phyloP scores from a whole-genome alignment of 306 rosid genomes.

The Prunus davidiana region DNA sequence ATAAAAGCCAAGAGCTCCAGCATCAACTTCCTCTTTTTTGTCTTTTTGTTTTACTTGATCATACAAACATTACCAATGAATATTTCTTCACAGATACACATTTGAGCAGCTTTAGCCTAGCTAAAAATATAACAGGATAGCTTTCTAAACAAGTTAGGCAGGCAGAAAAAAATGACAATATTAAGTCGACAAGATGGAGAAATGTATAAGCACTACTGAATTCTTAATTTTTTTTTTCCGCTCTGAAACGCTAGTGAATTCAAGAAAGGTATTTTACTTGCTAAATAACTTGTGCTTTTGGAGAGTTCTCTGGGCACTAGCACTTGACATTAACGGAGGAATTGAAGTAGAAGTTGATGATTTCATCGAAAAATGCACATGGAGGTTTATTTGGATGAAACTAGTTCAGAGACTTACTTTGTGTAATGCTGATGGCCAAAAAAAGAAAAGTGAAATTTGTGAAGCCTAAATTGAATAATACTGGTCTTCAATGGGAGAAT shows the following conservation, averaged over 20 bases:
- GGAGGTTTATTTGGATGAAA: neutral
- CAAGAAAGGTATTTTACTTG: neutral
- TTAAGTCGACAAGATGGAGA: neutral
- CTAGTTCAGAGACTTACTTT: neutral
- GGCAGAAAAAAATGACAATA: neutral
- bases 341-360: neutral
- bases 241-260: neutral
- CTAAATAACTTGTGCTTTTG: neutral
- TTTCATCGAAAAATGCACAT: neutral
- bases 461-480: neutral
- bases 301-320: neutral
- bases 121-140: too few relatives aligned
- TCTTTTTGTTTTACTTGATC: too few relatives aligned
- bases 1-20: too few relatives aligned
- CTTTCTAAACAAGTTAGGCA: too few relatives aligned
- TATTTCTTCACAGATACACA: too few relatives aligned
- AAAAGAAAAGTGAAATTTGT: neutral
- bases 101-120: too few relatives aligned
- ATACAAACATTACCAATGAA: too few relatives aligned
- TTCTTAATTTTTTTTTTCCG: too few relatives aligned
- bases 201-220: neutral
- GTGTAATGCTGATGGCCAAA: too few relatives aligned
- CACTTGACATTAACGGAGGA: neutral
- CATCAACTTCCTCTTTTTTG: too few relatives aligned
- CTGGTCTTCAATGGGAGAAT: neutral